Conservation (phyloP, 2,329 filamentous ascomycete species). For the Zelopaecilomyces penicillatus region DNA sequence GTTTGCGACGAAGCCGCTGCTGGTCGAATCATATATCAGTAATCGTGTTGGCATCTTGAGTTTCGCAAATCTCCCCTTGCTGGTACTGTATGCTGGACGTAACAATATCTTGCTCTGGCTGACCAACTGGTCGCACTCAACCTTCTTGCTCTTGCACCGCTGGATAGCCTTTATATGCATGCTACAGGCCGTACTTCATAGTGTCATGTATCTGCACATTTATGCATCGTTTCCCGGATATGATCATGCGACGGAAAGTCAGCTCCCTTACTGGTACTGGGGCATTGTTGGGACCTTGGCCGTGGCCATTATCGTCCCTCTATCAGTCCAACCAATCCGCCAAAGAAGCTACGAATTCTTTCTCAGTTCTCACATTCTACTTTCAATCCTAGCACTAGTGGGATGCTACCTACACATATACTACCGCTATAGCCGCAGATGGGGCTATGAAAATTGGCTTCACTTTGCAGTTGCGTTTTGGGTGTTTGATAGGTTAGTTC, state of each 20-base stretch:
- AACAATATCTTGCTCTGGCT: constrained; percentile 41
- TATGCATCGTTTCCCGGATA: constrained; percentile 17
- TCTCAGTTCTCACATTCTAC: constrained; percentile 31
- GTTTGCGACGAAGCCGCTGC: constrained; percentile 13
- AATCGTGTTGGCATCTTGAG: constrained; percentile 33
- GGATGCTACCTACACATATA: constrained; percentile 36
- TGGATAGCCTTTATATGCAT: constrained; percentile 38
- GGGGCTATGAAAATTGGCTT: constrained; percentile 33
- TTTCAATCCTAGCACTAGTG: constrained; percentile 32
- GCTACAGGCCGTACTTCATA: constrained; percentile 39
- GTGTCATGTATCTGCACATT: constrained; percentile 29
- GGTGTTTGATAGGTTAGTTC: constrained; percentile 20
- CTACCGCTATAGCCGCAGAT: constrained; percentile 24
- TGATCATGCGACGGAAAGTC: constrained; percentile 18
- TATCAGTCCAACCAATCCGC: constrained; percentile 28
- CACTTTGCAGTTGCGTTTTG: constrained; percentile 20
- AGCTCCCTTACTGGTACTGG: constrained; percentile 33
- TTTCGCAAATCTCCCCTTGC: constrained; percentile 32
- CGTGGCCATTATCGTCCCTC: constrained; percentile 21
- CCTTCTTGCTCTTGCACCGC: constrained; percentile 40
- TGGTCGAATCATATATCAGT: constrained; percentile 26
- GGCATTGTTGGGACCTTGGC: constrained; percentile 32
- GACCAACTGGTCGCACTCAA: constrained; percentile 41
- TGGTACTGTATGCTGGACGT: constrained; percentile 35
- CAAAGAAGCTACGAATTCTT: constrained; percentile 35